These are phyloP conservation scores for Pythium brassicae DNA, from an alignment of 352 stramenopile genomes.

Conservation along the genomic window DNA sequence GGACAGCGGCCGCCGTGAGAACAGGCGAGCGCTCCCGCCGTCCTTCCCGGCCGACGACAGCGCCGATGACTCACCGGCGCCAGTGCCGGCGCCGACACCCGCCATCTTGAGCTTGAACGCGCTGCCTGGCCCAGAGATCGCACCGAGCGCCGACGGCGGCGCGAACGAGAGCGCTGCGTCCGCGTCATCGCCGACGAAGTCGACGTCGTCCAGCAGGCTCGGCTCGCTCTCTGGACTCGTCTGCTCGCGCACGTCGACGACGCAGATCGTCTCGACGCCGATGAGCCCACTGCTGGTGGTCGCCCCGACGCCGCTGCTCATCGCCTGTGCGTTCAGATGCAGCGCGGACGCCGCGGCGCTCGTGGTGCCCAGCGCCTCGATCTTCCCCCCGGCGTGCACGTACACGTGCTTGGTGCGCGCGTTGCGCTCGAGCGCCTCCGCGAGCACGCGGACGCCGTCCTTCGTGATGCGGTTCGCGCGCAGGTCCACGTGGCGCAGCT, in stretches of 20 bases:
- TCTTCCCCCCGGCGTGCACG: slow-evolving; percentile 94
- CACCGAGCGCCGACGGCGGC: not conserved
- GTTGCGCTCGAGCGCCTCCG: slow-evolving; percentile 92
- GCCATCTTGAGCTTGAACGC: slow-evolving; percentile 60
- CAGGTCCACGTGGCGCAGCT: slow-evolving; percentile 88
- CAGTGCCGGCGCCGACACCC: slow-evolving; percentile 16
- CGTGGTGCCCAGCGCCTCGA: slow-evolving; percentile 90
- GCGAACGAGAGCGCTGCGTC: not conserved
- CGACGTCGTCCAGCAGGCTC: slow-evolving; percentile 5
- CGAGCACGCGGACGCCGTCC: slow-evolving; percentile 91
- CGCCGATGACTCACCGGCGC: slow-evolving; percentile 16
- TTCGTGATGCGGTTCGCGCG: slow-evolving; percentile 89
- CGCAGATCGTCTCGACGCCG: slow-evolving; percentile 91
- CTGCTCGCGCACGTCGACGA: slow-evolving; percentile 93
- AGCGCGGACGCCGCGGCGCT: slow-evolving; percentile 23
- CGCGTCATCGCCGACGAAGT: not conserved
- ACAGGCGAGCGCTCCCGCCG: slow-evolving; percentile 48
- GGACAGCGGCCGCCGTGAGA: slow-evolving; percentile 54
- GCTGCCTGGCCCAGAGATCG: slow-evolving; percentile 31
- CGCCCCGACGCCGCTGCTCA: slow-evolving; percentile 21
- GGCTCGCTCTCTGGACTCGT: not conserved
- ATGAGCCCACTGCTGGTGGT: slow-evolving; percentile 44
- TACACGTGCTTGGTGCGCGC: slow-evolving; percentile 94
- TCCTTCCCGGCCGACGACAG: slow-evolving; percentile 28
- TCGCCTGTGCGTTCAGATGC: slow-evolving; percentile 43